phyloP scores from a whole-genome alignment of 768 basidiomycete species.

The Trametes punicea region DNA sequence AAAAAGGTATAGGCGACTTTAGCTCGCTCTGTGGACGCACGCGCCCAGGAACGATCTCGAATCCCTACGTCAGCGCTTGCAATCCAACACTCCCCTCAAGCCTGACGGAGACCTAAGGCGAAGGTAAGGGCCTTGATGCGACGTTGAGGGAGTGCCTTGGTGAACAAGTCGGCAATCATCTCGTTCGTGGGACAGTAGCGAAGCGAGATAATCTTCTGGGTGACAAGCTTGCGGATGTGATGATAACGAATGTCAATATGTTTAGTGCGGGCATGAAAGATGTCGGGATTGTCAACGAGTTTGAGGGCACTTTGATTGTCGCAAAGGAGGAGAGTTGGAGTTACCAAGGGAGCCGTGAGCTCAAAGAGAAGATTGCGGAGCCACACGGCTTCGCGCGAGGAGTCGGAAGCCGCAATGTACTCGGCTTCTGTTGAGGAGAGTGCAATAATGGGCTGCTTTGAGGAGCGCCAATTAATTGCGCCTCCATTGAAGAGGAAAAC shows the following conservation, averaged over 20 bases:
- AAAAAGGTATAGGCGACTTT: neutral
- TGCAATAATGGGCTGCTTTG: slow-evolving; percentile 36
- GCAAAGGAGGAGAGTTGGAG: neutral
- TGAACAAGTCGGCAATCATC: slow-evolving; percentile 34
- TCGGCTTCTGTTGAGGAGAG: slow-evolving; percentile 39
- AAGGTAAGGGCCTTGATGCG: neutral
- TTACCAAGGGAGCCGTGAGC: neutral
- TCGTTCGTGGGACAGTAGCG: slow-evolving; percentile 13
- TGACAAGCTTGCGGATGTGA: slow-evolving; percentile 26
- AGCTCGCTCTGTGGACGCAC: neutral
- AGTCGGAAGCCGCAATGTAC: slow-evolving; percentile 35
- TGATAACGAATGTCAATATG: slow-evolving; percentile 37
- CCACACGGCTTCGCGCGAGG: slow-evolving; percentile 37
- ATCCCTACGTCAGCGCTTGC: neutral
- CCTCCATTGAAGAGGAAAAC: slow-evolving; percentile 33
- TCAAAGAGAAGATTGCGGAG: slow-evolving; percentile 14
- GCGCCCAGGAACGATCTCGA: neutral
- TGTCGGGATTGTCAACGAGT: neutral
- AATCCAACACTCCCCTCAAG: slow-evolving; percentile 16
- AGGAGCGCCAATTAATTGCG: slow-evolving; percentile 39
- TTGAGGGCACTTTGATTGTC: slow-evolving; percentile 1
- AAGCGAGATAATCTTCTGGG: neutral
- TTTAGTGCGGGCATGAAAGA: slow-evolving; percentile 26
- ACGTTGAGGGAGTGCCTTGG: slow-evolving; percentile 28
- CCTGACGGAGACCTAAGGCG: neutral